Base-by-base conservation (phyloP, 805 yeast species). In the Lachancea sp. region DNA sequence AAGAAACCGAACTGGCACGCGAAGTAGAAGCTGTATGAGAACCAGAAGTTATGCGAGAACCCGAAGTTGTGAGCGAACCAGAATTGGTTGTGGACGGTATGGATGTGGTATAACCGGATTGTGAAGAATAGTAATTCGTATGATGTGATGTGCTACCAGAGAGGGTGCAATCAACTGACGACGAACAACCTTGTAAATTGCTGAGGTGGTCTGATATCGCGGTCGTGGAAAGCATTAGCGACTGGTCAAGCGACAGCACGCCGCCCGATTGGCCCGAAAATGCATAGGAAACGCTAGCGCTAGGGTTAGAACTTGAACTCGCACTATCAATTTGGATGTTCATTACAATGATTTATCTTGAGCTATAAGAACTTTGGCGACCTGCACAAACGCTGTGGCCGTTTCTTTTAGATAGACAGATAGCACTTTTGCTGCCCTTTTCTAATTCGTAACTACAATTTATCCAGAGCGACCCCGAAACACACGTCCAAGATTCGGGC, bases 111-210 rank as follows among this genome's bases (percentile, higher is more conserved):
- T 9, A 8, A 11, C 15, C 8, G 13, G 8, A 34, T 8, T 8
- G 19, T 29, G 28, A 13, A 26, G 36, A 34, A 18, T n/a, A n/a
- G n/a, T n/a, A n/a, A n/a, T n/a, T n/a, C n/a, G n/a, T n/a, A n/a
- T n/a, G n/a, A 11, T 34, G 30, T 22, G 40, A 37, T 17, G 24
- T 23, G 30, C 19, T 15, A 4, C 30, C 38, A 22, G 38, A 15
- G 17, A 34, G 9, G 9, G 30, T 30, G n/a, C 23, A 18, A 15
- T 47, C 32, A 11, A 43, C 48, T 9, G 52, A 45, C 17, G 43
- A n/a, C n/a, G n/a, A n/a, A n/a, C n/a, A n/a, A n/a, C n/a, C 30
- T 28, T 28, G 30, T n/a, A 15, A 9, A 28, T 9, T n/a, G n/a
- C 30, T 28, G 18, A 18, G 30, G 9, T 9, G 17, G 3, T 6